A percentile compares a stretch with the other conserved stretches of the same genome.
These are phyloP conservation scores for Amyloporia xantha DNA, from an alignment of 768 basidiomycete species.

Conservation along the genomic window DNA sequence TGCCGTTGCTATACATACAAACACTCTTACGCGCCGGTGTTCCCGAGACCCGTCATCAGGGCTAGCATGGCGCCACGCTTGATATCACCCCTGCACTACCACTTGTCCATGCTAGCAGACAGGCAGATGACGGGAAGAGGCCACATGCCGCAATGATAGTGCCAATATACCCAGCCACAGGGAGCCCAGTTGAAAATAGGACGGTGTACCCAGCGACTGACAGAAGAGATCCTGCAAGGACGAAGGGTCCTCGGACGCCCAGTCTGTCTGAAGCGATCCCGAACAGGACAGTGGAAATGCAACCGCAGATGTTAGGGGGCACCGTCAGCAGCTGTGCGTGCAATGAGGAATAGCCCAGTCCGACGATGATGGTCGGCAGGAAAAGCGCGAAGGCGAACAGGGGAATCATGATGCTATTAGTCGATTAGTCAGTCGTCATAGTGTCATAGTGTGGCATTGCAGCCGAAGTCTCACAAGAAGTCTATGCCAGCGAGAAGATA, in stretches of 20 bases:
- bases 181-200: too few relatives aligned
- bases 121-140: constrained; percentile 42
- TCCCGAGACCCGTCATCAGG: constrained; percentile 48
- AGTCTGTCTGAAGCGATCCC: constrained; percentile 6
- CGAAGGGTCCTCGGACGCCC: constrained; percentile 4
- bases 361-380: constrained; percentile 59
- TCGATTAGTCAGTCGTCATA: not conserved
- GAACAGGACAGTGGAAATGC: constrained; percentile 1
- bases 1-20: too few relatives aligned
- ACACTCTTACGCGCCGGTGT: constrained; percentile 47
- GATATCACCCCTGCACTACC: constrained; percentile 49
- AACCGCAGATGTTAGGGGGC: constrained; percentile 26
- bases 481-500: constrained; percentile 6
- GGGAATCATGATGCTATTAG: constrained; percentile 17
- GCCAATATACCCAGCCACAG: constrained; percentile 35
- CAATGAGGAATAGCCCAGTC: constrained; percentile 56
- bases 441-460: not conserved
- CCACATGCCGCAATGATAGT: constrained; percentile 45
- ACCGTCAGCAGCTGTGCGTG: too few relatives aligned
- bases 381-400: constrained; percentile 44
- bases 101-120: constrained; percentile 47
- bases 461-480: constrained; percentile 8
- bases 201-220: too few relatives aligned
- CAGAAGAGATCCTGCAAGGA: constrained; percentile 1
- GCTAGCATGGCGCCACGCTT: constrained; percentile 47